Evolutionary conservation across 495 filamentous ascomycete genomes (phyloP), one percentile per base, ranked within the genome.

Genomic region (Thermothielavioides terrestris): DNA sequence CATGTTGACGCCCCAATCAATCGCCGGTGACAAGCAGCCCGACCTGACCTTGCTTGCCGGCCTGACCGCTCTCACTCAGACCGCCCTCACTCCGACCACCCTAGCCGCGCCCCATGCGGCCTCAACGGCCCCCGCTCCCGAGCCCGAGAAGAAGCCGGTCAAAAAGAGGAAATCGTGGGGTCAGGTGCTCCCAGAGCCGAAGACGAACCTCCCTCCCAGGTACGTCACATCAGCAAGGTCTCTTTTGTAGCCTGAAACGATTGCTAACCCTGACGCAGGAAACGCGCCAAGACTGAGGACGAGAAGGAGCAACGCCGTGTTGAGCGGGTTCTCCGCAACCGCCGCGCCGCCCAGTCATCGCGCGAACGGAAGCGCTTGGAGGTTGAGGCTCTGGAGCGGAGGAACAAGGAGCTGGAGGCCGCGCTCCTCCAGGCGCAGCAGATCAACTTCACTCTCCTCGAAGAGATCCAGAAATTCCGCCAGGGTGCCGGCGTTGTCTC

Each of bases 131-230:
- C 59, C 10, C 55, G 58, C 25, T 1, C 52, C 53, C 10, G 50
- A 51, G 18, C 43, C 57, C 8, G 83, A 88, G 57, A 89, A 85
- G 77, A 94, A 87, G 74, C 80, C 83, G 2, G 68, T 76, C 34
- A 97, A 96, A 82, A 98, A 98, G 78, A 77, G 92, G 67, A 98
- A 97, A 75, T 95, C 91, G 50, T 98, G 92, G 92, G 92, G 92
- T 56, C 92, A 98, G 70, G 86, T 94, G 70, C 82, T 98, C 38
- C 92, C 92, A 21, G 87, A 88, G 58, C 92, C 92, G 18, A 98
- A 92, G 78, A 98, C 92, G 34, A 95, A 94, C 58, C 79, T 98
- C 23, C 92, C 92, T 56, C 92, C 92, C 49, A 82, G 91, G 87
- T 91, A 85, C 36, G 55, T n/a, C 12, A 51, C 38, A 44, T 43